Base-by-base conservation (phyloP, 2,329 filamentous ascomycete genomes). In the Ceratocystis destructans region DNA sequence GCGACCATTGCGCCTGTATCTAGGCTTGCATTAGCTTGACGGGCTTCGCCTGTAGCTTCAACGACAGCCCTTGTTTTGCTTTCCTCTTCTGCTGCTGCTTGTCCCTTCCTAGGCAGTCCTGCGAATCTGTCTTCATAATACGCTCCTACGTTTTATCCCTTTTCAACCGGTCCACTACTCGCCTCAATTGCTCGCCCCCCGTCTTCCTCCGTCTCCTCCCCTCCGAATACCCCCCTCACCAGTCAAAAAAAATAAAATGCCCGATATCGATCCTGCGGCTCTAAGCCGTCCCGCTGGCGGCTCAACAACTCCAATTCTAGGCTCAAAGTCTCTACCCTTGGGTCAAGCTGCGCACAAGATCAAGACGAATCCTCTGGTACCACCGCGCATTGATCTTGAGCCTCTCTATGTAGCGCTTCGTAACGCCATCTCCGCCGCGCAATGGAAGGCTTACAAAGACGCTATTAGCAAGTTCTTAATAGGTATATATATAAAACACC, bases 221-320 rank as follows among this genome's bases (percentile, higher is more conserved):
- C 72, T 73, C 12, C 37, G 37, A 41, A 41, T 41, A 41, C 37
- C 37, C 37, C 37, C 37, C 37, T 41, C 37, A 15, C 37, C 37
- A 4, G 10, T 41, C 37, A 41, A 41, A 12, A 37, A 41, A 37
- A 37, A 0, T 1, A 41, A 72, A 70, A 87, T 87, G 84, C 84
- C 84, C 72, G 85, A 87, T 77, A 87, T 87, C 77, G 85, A 87
- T 78, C 85, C 85, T 72, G 83, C 85, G 77, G 84, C 85, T 70
- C 76, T 87, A 72, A 86, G 83, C 79, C 83, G 84, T 72, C 82
- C 83, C 69, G 76, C 83, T 61, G 74, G 81, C 73, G 80, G 76
- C 74, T 79, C 82, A 59, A 37, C 61, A 25, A 50, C 66, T 8
- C 44, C 64, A 31, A 53, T 62, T 48, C 17, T 33, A 17, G 41